Conservation (phyloP, 2,329 filamentous ascomycete genomes). For the Phoma sp. region DNA sequence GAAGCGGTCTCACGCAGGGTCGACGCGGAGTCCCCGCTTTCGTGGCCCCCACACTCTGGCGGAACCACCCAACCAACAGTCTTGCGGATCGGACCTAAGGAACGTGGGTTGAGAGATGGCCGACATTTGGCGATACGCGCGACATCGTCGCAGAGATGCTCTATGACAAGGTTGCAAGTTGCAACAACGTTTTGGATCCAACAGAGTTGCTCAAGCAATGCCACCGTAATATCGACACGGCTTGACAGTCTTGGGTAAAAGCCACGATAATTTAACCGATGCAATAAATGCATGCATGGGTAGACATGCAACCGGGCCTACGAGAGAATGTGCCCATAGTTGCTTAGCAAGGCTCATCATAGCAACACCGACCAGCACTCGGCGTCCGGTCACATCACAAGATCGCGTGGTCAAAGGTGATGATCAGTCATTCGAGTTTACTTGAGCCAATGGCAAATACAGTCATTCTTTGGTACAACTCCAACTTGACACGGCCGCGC, state of each 20-base stretch:
- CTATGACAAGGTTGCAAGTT: background rate
- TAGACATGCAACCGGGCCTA: background rate
- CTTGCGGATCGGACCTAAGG: conserved; percentile 7
- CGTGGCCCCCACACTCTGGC: conserved; percentile 11
- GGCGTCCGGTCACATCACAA: background rate
- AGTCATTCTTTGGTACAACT: background rate
- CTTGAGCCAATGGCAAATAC: background rate
- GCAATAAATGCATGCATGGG: conserved; percentile 2
- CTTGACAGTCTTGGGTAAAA: conserved; percentile 8
- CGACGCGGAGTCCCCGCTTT: conserved; percentile 28
- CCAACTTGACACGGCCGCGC: conserved; percentile 6
- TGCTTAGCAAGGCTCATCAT: background rate
- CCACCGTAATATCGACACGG: conserved; percentile 19
- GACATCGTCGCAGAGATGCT: background rate
- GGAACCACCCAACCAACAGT: conserved; percentile 2
- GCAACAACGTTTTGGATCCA: background rate
- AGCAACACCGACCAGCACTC: background rate
- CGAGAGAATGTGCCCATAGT: background rate
- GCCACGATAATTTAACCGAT: conserved; percentile 11
- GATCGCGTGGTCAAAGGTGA: background rate
- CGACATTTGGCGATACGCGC: conserved; percentile 6
- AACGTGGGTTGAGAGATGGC: conserved; percentile 4
- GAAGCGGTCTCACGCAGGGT: conserved; percentile 26
- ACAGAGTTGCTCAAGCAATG: conserved; percentile 18
- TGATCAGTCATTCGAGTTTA: background rate